Conservation (phyloP, 768 basidiomycete genomes). For the Termitomyces sp. region DNA sequence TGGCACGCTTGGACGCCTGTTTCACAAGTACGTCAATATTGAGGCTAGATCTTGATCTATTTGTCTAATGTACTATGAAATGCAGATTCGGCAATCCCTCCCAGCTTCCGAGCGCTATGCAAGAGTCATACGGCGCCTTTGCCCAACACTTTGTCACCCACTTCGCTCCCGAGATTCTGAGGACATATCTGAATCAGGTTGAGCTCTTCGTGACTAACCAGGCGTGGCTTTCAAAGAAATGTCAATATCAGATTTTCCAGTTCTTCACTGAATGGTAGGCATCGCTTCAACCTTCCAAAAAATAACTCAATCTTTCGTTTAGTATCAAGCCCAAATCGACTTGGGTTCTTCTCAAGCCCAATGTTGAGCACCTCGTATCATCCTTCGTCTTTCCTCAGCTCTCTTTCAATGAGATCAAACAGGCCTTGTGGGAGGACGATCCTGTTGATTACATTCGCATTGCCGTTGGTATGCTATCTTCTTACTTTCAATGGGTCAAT, state of each 20-base stretch:
- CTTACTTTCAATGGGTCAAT: background rate
- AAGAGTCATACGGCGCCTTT: conserved; percentile 66
- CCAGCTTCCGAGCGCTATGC: conserved; percentile 72
- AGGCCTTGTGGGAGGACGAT: conserved; percentile 75
- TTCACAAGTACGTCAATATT: conserved; percentile 52
- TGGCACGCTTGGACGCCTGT: conserved; percentile 71
- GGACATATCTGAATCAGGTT: conserved; percentile 68
- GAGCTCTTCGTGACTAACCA: conserved; percentile 72
- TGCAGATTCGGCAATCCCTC: conserved; percentile 81
- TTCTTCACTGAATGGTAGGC: conserved; percentile 88
- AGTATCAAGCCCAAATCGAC: conserved; percentile 94
- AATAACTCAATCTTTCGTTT: background rate
- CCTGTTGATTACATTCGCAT: conserved; percentile 79
- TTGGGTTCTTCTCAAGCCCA: conserved; percentile 84
- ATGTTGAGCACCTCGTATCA: conserved; percentile 73
- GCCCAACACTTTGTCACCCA: conserved; percentile 71
- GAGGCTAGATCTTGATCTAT: background rate
- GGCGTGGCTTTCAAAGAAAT: conserved; percentile 79
- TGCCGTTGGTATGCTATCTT: conserved; percentile 53
- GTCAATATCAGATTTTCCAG: conserved; percentile 77
- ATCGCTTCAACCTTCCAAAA: background rate
- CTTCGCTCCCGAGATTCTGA: conserved; percentile 87
- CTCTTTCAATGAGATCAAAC: conserved; percentile 66
- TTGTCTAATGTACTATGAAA: background rate
- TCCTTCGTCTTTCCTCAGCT: conserved; percentile 85